Percentiles rank a stretch among this genome's conserved stretches.
These are phyloP conservation scores for Botrytis deweyae DNA, from an alignment of 2,329 filamentous ascomycete species.

Conservation along the genomic window DNA sequence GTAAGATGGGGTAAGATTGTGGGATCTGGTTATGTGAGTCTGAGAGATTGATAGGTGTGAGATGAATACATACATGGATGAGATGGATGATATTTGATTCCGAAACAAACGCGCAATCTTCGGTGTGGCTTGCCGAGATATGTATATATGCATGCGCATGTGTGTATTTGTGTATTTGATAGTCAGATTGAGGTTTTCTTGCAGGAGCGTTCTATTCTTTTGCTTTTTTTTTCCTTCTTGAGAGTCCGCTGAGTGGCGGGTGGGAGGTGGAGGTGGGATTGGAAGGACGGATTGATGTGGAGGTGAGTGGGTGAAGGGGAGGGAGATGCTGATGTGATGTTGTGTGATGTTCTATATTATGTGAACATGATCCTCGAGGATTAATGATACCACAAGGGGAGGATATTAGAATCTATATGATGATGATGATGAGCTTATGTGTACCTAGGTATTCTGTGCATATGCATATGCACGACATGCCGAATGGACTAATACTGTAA, in stretches of 20 bases:
- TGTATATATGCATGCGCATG: neutral
- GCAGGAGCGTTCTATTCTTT: neutral
- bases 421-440: neutral
- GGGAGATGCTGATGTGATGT: neutral
- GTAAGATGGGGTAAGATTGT: neutral
- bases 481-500: neutral
- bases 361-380: neutral
- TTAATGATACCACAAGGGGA: neutral
- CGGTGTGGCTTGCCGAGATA: neutral
- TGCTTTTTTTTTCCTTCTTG: neutral
- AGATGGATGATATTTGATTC: neutral
- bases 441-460: neutral
- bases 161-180: neutral
- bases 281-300: neutral
- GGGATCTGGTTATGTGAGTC: neutral
- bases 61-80: too few relatives aligned
- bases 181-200: neutral
- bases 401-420: neutral
- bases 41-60: neutral
- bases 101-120: neutral
- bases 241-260: neutral
- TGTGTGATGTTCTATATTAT: neutral
- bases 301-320: neutral
- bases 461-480: neutral
- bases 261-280: neutral